These are phyloP conservation scores for Batkoa obscura DNA, from an alignment of 371 early-diverging fungal genomes.

Conservation along the genomic window DNA sequence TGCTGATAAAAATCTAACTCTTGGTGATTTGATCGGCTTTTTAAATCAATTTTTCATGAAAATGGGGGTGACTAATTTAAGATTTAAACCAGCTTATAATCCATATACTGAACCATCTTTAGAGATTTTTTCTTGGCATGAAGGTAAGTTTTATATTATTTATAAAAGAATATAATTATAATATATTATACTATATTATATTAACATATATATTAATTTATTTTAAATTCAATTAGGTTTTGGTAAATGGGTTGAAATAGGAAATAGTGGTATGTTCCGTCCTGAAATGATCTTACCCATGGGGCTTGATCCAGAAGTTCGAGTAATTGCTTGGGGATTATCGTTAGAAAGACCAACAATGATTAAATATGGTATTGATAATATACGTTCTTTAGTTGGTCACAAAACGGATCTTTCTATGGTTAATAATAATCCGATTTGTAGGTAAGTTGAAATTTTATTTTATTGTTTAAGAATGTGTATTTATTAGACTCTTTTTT, in stretches of 20 bases:
- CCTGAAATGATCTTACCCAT: conserved; percentile 98
- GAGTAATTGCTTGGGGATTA: conserved; percentile 98
- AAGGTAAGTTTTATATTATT: conserved; percentile 14
- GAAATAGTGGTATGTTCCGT: conserved; percentile 99
- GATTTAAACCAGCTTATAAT: conserved; percentile 99
- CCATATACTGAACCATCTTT: conserved; percentile 99
- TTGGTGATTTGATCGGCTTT: conserved; percentile 96
- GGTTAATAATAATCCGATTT: conserved; percentile 84
- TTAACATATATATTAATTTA: too few relatives aligned
- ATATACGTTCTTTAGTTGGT: conserved; percentile 94
- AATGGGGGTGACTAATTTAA: conserved; percentile 85
- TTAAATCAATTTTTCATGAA: conserved; percentile 95
- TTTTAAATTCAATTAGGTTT: conserved; percentile 29
- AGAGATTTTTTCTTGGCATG: conserved; percentile 99
- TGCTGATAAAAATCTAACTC: conserved; percentile 85
- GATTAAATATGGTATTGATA: conserved; percentile 96
- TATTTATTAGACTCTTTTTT: too few relatives aligned
- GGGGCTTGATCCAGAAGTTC: conserved; percentile 90
- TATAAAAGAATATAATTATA: background rate
- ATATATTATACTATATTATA: background rate
- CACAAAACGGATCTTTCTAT: conserved; percentile 94
- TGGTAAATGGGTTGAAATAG: conserved; percentile 97
- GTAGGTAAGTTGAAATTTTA: conserved; percentile 46
- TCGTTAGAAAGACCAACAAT: conserved; percentile 98
- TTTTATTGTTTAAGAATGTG: too few relatives aligned